Evolutionary conservation across 176 grass and related monocot species (phyloP), one percentile per base, ranked within the genome.

Genomic region (Zoysia japonica): DNA sequence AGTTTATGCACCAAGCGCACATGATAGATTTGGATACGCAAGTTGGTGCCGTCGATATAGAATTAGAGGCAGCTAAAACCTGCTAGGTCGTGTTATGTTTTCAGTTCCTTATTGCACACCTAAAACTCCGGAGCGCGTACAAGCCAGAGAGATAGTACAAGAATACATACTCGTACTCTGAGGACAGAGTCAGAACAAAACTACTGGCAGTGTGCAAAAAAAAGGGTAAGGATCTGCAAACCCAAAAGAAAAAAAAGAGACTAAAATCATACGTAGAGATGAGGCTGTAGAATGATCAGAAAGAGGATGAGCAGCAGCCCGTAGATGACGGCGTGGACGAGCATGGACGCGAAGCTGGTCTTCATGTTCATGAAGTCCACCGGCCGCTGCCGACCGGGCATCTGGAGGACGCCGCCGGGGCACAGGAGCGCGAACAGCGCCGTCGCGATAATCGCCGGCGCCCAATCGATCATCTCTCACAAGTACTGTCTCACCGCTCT

Each of bases 391-490:
- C 93, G 86, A 61, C 92, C 96, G 6, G 92, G 92, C 96, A 99
- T 82, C 87, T 99, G 92, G 20, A 95, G 59, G 73, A 99, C 40
- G 17, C 81, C 86, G 68, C 96, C 92, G 1, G 96, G 96, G 84
- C 86, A 82, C 73, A 95, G 84, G n/a, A 99, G 53, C 0, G 90
- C 90, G 68, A 95, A 99, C 84, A 99, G 87, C 71, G 96, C 88
- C 47, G 96, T 81, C 44, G 92, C 90, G 46, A 93, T 93, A 72
- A 99, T 88, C 69, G 92, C 6, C 36, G 90, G 86, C 78, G 92
- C 90, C 96, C 90, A 95, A 56, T 99, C 96, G 11, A 80, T 84
- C 96, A 99, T 99, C 57, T 12, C 64, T 45, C 36, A 28, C 28
- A 28, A 28, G 28, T 28, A 28, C 77, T 47, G 55, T 47, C 45